Conservation (phyloP, 768 basidiomycete species). For the Sistotremastrum suecicum region DNA sequence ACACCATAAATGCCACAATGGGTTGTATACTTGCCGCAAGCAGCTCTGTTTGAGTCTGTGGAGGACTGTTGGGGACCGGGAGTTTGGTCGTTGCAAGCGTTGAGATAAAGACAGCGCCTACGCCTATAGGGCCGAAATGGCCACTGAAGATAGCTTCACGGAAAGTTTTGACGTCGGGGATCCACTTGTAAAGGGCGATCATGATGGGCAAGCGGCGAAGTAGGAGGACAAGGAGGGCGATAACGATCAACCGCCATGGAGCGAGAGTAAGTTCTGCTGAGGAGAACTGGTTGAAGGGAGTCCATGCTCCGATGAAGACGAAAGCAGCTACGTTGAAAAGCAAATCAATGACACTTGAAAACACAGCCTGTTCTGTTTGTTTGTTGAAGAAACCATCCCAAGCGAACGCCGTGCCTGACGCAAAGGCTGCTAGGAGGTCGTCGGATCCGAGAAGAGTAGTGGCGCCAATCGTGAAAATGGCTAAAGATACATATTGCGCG, state of each 20-base stretch:
- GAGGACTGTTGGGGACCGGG: constrained; percentile 27
- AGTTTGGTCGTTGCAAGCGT: constrained; percentile 61
- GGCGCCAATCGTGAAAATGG: constrained; percentile 73
- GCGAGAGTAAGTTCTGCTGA: constrained; percentile 51
- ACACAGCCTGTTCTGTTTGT: constrained; percentile 89
- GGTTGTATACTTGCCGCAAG: constrained; percentile 75
- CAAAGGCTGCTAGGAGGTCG: constrained; percentile 88
- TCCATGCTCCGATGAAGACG: constrained; percentile 94
- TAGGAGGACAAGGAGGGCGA: constrained; percentile 70
- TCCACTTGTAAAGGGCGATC: constrained; percentile 76
- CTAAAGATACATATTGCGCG: constrained; percentile 79
- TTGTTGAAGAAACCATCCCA: constrained; percentile 93
- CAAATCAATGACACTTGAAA: constrained; percentile 91
- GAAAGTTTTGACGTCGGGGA: constrained; percentile 91
- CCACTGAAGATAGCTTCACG: constrained; percentile 90
- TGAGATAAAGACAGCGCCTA: constrained; percentile 88
- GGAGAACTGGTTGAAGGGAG: constrained; percentile 77
- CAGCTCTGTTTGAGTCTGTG: constrained; percentile 44
- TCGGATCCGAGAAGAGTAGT: constrained; percentile 81
- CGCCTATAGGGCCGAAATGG: constrained; percentile 85
- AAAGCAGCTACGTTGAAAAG: constrained; percentile 94
- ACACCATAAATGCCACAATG: constrained; percentile 88
- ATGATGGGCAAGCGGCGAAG: constrained; percentile 77
- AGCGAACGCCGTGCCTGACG: constrained; percentile 90
- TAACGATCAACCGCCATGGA: constrained; percentile 74